phyloP scores from a whole-genome alignment of 2,329 filamentous ascomycete genomes.

The Exophiala mesophila region DNA sequence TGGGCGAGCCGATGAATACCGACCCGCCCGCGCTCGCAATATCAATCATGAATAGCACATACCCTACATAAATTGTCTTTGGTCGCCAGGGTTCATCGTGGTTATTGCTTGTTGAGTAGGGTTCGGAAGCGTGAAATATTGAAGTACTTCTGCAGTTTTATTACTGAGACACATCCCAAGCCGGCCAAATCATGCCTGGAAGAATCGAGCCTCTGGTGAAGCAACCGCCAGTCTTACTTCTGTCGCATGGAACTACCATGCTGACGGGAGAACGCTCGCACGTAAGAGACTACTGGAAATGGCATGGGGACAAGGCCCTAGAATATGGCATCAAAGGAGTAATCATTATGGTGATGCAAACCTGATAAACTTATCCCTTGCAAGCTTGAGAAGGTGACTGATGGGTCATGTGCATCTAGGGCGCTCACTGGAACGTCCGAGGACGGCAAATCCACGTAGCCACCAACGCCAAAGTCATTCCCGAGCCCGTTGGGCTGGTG shows the following conservation, averaged over 20 bases:
- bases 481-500: slow-evolving; percentile 62
- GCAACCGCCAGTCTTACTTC: slow-evolving; percentile 56
- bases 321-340: slow-evolving; percentile 56
- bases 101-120: no score
- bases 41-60: no score
- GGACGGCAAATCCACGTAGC: slow-evolving; percentile 56
- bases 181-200: neutral
- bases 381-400: neutral
- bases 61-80: no score
- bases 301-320: slow-evolving; percentile 59
- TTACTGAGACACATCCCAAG: no score
- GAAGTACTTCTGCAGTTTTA: no score
- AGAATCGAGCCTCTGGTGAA: neutral
- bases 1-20: neutral
- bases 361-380: neutral
- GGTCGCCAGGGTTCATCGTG: no score
- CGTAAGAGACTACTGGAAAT: slow-evolving; percentile 62
- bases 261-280: slow-evolving; percentile 62
- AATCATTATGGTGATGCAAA: slow-evolving; percentile 55
- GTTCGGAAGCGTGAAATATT: no score
- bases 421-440: slow-evolving; percentile 61
- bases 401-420: slow-evolving; percentile 33
- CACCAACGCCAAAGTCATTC: slow-evolving; percentile 54
- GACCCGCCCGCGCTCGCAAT: neutral
- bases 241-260: slow-evolving; percentile 69